Evolutionary conservation across 1,284 basidiomycete species (phyloP).

Genomic region (Ustilago shanxiensis): DNA sequence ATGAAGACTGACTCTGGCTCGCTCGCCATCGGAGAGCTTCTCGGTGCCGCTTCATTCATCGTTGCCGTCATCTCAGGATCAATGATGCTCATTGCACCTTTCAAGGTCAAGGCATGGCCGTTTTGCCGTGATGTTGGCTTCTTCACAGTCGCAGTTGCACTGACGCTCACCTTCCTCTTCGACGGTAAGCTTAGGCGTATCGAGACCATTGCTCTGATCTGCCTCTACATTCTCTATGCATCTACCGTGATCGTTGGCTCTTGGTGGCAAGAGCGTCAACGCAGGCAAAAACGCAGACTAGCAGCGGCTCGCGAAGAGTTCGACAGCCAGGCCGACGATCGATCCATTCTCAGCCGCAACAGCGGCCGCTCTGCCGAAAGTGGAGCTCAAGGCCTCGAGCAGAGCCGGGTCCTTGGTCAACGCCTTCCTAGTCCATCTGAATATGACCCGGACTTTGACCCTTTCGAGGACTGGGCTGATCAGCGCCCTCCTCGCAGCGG

Average conservation of each 20-base stretch:
- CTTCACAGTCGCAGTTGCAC: slow-evolving; percentile 82
- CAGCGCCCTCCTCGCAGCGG: slow-evolving; percentile 21
- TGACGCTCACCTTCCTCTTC: slow-evolving; percentile 82
- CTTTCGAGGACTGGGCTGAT: slow-evolving; percentile 55
- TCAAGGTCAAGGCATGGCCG: slow-evolving; percentile 81
- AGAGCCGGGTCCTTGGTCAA: slow-evolving; percentile 11
- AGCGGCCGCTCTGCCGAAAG: slow-evolving; percentile 20
- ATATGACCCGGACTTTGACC: slow-evolving; percentile 61
- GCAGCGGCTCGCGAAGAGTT: slow-evolving; percentile 55
- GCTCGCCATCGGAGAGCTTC: slow-evolving; percentile 91
- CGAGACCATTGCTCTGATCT: slow-evolving; percentile 82
- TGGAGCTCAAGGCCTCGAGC: slow-evolving; percentile 12
- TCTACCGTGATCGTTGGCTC: slow-evolving; percentile 80
- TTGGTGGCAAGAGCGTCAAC: slow-evolving; percentile 76
- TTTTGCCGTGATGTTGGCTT: slow-evolving; percentile 95
- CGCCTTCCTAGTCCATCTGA: slow-evolving; percentile 53
- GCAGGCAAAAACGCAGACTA: slow-evolving; percentile 40
- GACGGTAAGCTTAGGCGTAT: slow-evolving; percentile 81
- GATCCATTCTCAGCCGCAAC: slow-evolving; percentile 31
- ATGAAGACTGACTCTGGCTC: slow-evolving; percentile 87
- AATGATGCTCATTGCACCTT: slow-evolving; percentile 95
- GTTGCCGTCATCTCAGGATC: slow-evolving; percentile 92
- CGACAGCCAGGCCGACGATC: slow-evolving; percentile 33
- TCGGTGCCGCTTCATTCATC: slow-evolving; percentile 96
- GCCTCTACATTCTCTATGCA: slow-evolving; percentile 84